phyloP scores from a whole-genome alignment of 441 rosid species.

The Brassica hybrid region DNA sequence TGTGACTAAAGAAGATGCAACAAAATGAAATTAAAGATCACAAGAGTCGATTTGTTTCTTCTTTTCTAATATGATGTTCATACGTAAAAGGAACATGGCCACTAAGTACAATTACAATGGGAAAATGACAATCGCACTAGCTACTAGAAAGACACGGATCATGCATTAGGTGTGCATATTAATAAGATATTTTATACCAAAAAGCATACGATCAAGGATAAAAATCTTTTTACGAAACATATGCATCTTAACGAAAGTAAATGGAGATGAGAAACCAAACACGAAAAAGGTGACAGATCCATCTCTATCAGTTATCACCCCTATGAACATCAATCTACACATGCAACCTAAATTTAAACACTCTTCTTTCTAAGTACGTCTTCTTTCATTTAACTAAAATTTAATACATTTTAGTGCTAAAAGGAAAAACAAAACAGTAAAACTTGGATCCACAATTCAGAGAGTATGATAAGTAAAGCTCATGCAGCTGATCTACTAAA shows the following conservation, averaged over 20 bases:
- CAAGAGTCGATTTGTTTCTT: background rate
- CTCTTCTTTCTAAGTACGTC: background rate
- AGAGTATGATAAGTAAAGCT: background rate
- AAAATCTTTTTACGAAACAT: background rate
- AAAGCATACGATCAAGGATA: background rate
- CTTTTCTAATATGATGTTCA: background rate
- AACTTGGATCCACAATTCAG: slow-evolving; percentile 1
- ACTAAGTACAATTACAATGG: background rate
- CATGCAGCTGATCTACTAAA: background rate
- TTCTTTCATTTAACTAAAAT: background rate
- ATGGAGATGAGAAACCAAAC: background rate
- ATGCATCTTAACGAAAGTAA: background rate
- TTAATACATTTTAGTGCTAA: background rate
- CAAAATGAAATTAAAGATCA: background rate
- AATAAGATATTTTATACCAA: background rate
- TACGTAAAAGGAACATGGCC: background rate
- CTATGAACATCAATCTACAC: background rate
- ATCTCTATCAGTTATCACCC: background rate
- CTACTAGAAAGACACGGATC: background rate
- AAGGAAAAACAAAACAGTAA: background rate
- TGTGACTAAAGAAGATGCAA: background rate
- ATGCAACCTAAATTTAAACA: background rate
- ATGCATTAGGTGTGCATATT: background rate
- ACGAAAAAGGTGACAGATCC: background rate
- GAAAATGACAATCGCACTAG: background rate